phyloP scores from a whole-genome alignment of 2,329 filamentous ascomycete species.

The Colletotrichum musicola region DNA sequence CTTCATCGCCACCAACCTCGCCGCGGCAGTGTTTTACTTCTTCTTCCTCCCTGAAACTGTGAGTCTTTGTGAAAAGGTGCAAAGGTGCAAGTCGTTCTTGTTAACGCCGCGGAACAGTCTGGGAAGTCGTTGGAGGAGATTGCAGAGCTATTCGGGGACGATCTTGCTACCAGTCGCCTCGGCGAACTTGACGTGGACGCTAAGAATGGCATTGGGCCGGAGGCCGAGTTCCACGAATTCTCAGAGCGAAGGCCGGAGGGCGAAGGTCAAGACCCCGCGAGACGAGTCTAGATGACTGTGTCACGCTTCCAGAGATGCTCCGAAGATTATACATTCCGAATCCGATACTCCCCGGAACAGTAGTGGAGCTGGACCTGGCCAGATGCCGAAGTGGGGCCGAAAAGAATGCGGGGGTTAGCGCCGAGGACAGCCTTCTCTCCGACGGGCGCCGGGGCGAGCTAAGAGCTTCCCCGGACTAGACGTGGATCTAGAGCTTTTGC shows the following conservation, averaged over 20 bases:
- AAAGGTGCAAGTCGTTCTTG: too few relatives aligned
- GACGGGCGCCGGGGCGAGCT: slow-evolving; percentile 6
- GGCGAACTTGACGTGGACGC: slow-evolving; percentile 31
- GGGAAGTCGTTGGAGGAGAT: slow-evolving; percentile 43
- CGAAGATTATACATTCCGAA: too few relatives aligned
- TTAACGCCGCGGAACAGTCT: slow-evolving; percentile 7
- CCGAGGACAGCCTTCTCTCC: slow-evolving; percentile 27
- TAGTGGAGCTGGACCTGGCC: background rate
- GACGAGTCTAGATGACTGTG: background rate
- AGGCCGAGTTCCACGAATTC: slow-evolving; percentile 22
- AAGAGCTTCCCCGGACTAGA: background rate
- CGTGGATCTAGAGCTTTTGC: background rate
- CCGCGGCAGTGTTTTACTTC: slow-evolving; percentile 49
- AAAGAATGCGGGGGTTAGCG: background rate
- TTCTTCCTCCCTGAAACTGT: slow-evolving; percentile 43
- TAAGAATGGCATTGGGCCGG: slow-evolving; percentile 17
- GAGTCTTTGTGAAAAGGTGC: too few relatives aligned
- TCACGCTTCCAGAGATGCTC: too few relatives aligned
- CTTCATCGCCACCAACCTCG: slow-evolving; percentile 49
- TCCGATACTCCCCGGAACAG: slow-evolving; percentile 1
- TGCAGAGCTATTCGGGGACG: slow-evolving; percentile 45
- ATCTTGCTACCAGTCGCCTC: slow-evolving; percentile 20
- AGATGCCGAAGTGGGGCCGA: slow-evolving; percentile 11
- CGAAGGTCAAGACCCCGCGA: background rate
- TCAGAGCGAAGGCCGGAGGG: background rate